These are phyloP conservation scores for Polychaeton citri DNA, from an alignment of 2,329 filamentous ascomycete species.

Conservation along the genomic window DNA sequence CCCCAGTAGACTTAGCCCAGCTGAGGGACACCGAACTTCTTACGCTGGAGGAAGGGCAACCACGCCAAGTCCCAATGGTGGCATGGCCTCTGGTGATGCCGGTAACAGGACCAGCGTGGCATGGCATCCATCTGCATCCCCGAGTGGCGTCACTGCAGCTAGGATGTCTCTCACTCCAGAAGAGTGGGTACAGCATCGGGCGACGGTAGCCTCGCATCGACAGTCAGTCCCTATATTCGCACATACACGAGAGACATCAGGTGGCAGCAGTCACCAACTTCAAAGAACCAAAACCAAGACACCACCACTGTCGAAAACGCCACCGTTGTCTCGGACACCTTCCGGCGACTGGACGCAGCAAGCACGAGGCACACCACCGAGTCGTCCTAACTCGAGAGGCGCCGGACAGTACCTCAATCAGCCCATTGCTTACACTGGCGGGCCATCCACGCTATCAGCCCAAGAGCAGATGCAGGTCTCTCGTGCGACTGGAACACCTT, in stretches of 20 bases:
- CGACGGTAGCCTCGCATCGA: slow-evolving; percentile 39
- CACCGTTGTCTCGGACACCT: slow-evolving; percentile 27
- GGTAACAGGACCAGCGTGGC: slow-evolving; percentile 51
- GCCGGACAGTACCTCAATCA: slow-evolving; percentile 37
- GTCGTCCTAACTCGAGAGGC: slow-evolving; percentile 43
- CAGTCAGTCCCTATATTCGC: slow-evolving; percentile 30
- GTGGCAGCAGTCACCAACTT: slow-evolving; percentile 6
- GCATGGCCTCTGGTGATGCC: slow-evolving; percentile 27
- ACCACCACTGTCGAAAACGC: slow-evolving; percentile 16
- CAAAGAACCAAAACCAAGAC: slow-evolving; percentile 17
- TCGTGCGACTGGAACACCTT: slow-evolving; percentile 61
- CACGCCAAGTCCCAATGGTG: slow-evolving; percentile 13
- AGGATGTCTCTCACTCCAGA: slow-evolving; percentile 56
- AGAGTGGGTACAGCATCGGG: slow-evolving; percentile 71
- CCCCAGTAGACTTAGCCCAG: slow-evolving; percentile 10
- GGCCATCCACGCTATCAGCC: slow-evolving; percentile 54
- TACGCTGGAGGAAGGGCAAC: slow-evolving; percentile 19
- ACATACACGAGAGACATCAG: slow-evolving; percentile 14
- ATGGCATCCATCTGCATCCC: slow-evolving; percentile 60
- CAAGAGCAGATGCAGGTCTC: slow-evolving; percentile 84
- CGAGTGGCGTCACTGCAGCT: slow-evolving; percentile 32
- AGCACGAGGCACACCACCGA: slow-evolving; percentile 16
- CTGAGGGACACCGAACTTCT: slow-evolving; percentile 17
- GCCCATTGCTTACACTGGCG: slow-evolving; percentile 21
- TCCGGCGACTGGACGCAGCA: slow-evolving; percentile 33